phyloP scores from a whole-genome alignment of 176 grass and related monocot genomes.

The Ampelocalamus luodianensis region DNA sequence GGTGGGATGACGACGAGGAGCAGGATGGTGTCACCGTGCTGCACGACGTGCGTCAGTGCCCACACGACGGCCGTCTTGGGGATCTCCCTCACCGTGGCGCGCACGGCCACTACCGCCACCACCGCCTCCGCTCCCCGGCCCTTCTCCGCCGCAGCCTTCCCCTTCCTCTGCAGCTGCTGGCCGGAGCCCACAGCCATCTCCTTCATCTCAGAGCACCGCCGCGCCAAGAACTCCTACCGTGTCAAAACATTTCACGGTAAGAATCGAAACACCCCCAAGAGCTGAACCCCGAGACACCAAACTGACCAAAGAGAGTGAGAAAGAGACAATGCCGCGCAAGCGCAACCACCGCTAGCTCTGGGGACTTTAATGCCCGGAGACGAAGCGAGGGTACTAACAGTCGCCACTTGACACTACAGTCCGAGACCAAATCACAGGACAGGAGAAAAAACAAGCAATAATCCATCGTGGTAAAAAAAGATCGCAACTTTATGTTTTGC shows the following conservation, averaged over 20 bases:
- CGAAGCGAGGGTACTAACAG: constrained; percentile 8
- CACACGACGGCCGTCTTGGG: constrained; percentile 73
- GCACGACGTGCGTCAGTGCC: constrained; percentile 90
- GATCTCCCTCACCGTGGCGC: constrained; percentile 73
- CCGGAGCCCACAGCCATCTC: not conserved
- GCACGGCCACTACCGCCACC: constrained; percentile 76
- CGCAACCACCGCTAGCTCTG: not conserved
- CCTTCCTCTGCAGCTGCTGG: constrained; percentile 39
- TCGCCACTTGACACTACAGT: not conserved
- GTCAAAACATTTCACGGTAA: constrained; percentile 4
- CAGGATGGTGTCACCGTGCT: constrained; percentile 73
- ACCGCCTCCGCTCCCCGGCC: constrained; percentile 25
- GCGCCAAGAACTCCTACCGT: not conserved
- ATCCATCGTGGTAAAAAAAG: not conserved
- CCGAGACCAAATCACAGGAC: constrained; percentile 26
- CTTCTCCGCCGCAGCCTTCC: constrained; percentile 30
- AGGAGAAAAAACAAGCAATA: not conserved
- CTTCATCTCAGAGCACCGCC: not conserved
- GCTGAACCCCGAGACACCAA: not conserved
- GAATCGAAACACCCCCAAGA: not conserved
- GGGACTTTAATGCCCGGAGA: not conserved
- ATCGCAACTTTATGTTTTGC: not conserved
- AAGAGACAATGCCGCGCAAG: not conserved
- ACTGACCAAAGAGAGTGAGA: too few relatives aligned
- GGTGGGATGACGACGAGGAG: constrained; percentile 72